Evolutionary conservation across 202 grass and related monocot species (phyloP).

Genomic region (Eragrostis tef): DNA sequence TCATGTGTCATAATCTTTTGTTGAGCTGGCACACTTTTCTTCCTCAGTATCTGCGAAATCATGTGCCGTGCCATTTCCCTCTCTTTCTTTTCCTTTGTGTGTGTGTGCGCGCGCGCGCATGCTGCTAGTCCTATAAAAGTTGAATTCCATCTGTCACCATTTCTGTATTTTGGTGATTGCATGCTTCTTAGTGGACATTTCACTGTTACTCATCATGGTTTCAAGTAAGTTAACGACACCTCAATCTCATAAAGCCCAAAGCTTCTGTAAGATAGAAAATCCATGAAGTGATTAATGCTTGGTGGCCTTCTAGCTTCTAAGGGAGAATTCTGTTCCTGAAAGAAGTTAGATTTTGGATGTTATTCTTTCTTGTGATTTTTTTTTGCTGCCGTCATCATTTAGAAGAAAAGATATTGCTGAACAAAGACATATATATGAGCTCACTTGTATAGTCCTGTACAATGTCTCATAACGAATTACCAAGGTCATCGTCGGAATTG

Average conservation of each 20-base stretch:
- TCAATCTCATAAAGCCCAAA: neutral
- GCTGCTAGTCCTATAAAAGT: too few species aligned
- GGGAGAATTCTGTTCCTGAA: neutral
- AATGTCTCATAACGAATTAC: slow-evolving; percentile 12
- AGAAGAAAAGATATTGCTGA: neutral
- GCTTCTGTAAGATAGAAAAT: neutral
- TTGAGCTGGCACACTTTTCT: too few species aligned
- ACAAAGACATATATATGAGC: neutral
- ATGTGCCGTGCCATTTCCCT: too few species aligned
- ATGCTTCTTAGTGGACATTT: neutral
- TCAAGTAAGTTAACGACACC: neutral
- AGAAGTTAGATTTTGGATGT: neutral
- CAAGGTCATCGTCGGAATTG: neutral
- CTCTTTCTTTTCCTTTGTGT: too few species aligned
- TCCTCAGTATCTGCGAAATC: too few species aligned
- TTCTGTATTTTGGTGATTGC: neutral
- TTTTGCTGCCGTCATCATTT: neutral
- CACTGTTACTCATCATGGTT: neutral
- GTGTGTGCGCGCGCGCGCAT: too few species aligned
- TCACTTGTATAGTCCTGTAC: neutral
- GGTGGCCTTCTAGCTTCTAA: slow-evolving; percentile 12
- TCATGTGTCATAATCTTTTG: too few species aligned
- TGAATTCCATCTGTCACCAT: too few species aligned
- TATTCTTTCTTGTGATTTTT: neutral
- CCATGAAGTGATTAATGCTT: neutral